A percentile compares a stretch with the other conserved stretches of the same genome.
phyloP scores from a whole-genome alignment of 2,329 filamentous ascomycete genomes.

The Aspergillus quadricinctus region DNA sequence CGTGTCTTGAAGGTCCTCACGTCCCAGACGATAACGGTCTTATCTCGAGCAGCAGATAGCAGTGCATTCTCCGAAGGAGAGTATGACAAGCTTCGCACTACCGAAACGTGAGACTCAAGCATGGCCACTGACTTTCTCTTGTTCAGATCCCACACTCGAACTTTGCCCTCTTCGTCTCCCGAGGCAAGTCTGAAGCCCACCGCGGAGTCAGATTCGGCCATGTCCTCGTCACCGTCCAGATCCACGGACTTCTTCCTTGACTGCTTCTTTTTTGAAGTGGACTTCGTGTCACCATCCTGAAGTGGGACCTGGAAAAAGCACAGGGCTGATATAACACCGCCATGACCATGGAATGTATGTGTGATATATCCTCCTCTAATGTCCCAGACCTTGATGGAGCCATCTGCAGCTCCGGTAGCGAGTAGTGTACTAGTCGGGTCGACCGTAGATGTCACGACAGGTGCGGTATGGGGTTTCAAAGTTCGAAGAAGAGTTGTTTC shows the following conservation, averaged over 20 bases:
- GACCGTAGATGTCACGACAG: constrained; percentile 79
- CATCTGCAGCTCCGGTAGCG: constrained; percentile 89
- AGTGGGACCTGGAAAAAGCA: constrained; percentile 78
- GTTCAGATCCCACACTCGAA: constrained; percentile 86
- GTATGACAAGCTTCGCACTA: constrained; percentile 84
- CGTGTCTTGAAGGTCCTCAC: constrained; percentile 76
- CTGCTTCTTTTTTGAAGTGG: constrained; percentile 43
- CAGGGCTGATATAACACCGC: constrained; percentile 83
- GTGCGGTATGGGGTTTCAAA: constrained; percentile 83
- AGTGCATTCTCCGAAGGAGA: constrained; percentile 69
- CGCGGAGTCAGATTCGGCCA: constrained; percentile 43
- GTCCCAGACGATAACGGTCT: constrained; percentile 92
- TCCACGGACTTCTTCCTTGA: constrained; percentile 30
- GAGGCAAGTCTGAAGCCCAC: constrained; percentile 76
- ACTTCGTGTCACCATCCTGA: constrained; percentile 36
- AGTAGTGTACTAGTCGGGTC: constrained; percentile 85
- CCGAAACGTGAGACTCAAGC: constrained; percentile 88
- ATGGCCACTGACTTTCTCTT: constrained; percentile 72
- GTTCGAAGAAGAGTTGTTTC: constrained; percentile 69
- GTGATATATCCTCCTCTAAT: constrained; percentile 85
- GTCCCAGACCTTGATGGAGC: constrained; percentile 95
- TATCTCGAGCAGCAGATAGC: constrained; percentile 83
- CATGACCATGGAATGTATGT: constrained; percentile 90
- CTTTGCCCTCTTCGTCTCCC: constrained; percentile 88
- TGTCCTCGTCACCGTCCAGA: constrained; percentile 39